Conservation (phyloP, 768 basidiomycete genomes). For the Cystofilobasidium macerans region DNA sequence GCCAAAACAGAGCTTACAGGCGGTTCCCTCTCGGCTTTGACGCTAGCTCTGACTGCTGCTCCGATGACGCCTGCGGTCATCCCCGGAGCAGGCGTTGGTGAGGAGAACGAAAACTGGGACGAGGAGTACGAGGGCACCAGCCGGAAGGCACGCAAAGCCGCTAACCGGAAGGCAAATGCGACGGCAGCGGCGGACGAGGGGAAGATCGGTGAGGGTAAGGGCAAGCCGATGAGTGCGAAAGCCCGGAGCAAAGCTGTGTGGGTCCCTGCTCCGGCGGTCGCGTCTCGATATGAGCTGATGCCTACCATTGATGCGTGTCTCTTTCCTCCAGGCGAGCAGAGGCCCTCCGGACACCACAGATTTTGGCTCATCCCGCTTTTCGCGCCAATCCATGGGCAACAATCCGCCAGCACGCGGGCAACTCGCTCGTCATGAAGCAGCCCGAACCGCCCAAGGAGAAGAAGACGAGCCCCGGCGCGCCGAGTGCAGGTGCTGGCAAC, state of each 20-base stretch:
- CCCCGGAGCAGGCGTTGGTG: slow-evolving; percentile 2
- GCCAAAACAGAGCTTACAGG: slow-evolving; percentile 18
- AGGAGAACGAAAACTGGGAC: slow-evolving; percentile 10
- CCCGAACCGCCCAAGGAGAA: not conserved
- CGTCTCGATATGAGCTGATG: slow-evolving; percentile 44
- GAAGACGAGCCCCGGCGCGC: not conserved
- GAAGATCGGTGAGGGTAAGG: slow-evolving; percentile 20
- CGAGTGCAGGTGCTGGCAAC: not conserved
- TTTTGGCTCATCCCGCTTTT: slow-evolving; percentile 21
- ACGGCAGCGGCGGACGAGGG: not conserved
- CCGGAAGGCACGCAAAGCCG: not conserved
- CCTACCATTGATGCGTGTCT: not conserved
- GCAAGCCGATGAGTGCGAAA: slow-evolving; percentile 18
- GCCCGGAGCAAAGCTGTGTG: slow-evolving; percentile 14
- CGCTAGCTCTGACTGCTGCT: not conserved
- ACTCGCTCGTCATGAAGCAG: slow-evolving; percentile 20
- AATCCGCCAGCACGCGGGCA: slow-evolving; percentile 23
- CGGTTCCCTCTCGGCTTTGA: slow-evolving; percentile 6
- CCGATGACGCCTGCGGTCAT: not conserved
- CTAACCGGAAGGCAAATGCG: not conserved
- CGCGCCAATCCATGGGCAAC: slow-evolving; percentile 20
- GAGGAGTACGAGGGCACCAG: slow-evolving; percentile 8
- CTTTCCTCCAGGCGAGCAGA: slow-evolving; percentile 1
- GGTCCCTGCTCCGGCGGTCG: slow-evolving; percentile 51
- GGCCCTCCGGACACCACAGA: not conserved